These are phyloP conservation scores for Lepraria neglecta DNA, from an alignment of 495 filamentous ascomycete genomes.

Conservation along the genomic window DNA sequence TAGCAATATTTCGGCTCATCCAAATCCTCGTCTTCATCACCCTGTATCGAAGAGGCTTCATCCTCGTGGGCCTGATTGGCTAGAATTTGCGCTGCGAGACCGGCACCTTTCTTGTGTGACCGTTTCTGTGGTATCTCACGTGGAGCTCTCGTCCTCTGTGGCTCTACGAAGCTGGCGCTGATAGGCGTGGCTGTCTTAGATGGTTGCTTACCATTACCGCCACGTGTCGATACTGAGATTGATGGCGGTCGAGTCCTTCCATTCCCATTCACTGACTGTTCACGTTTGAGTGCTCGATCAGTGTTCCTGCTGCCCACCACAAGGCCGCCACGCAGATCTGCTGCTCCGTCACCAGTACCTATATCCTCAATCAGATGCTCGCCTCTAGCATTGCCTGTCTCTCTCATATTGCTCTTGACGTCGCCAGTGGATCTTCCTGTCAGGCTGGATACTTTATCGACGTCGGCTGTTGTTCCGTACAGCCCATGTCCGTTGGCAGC, in stretches of 20 bases:
- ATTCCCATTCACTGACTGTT: constrained; percentile 19
- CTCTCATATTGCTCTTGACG: constrained; percentile 36
- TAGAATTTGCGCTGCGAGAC: constrained; percentile 32
- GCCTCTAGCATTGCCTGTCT: constrained; percentile 29
- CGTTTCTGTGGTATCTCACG: constrained; percentile 50
- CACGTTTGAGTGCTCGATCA: constrained; percentile 23
- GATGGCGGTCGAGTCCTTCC: constrained; percentile 24
- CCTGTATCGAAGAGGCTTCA: constrained; percentile 19
- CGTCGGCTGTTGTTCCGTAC: constrained; percentile 31
- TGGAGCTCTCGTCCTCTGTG: constrained; percentile 36
- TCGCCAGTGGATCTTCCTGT: constrained; percentile 35
- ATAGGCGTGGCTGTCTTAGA: constrained; percentile 58
- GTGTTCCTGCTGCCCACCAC: constrained; percentile 20
- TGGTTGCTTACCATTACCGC: constrained; percentile 27
- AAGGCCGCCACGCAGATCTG: constrained; percentile 22
- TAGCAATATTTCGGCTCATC: constrained; percentile 88
- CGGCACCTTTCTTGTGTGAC: constrained; percentile 62
- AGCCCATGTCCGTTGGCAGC: constrained; percentile 28
- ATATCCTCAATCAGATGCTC: constrained; percentile 30
- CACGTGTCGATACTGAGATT: constrained; percentile 27
- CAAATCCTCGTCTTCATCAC: constrained; percentile 34
- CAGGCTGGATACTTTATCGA: constrained; percentile 35
- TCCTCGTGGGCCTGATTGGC: constrained; percentile 40
- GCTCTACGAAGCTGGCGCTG: constrained; percentile 38
- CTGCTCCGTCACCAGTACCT: constrained; percentile 19